These are phyloP conservation scores for Malassezia obtusa DNA, from an alignment of 1,284 basidiomycete genomes.

Conservation along the genomic window DNA sequence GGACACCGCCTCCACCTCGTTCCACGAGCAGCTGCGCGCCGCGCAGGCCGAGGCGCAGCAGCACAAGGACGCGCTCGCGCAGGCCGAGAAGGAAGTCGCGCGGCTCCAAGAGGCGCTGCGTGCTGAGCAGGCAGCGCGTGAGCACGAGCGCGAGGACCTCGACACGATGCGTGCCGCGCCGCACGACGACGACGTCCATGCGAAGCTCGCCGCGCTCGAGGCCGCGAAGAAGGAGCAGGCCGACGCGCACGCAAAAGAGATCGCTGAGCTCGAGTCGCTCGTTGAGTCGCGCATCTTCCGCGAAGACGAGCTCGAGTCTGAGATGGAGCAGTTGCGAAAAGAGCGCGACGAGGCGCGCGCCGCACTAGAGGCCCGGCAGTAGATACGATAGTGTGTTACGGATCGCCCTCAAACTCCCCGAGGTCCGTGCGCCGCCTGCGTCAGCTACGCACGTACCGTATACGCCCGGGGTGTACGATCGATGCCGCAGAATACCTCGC, in stretches of 20 bases:
- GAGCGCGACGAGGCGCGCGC: constrained; percentile 1
- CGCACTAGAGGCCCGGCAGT: neutral
- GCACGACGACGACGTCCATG: constrained; percentile 42
- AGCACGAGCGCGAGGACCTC: constrained; percentile 82
- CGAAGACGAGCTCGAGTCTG: constrained; percentile 33
- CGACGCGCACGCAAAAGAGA: constrained; percentile 28
- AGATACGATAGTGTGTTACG: neutral
- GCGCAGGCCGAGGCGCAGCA: constrained; percentile 50
- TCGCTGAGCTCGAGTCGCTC: constrained; percentile 35
- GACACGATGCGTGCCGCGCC: constrained; percentile 61
- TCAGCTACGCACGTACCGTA: neutral
- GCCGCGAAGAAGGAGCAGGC: constrained; percentile 34
- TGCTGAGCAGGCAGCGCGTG: constrained; percentile 77
- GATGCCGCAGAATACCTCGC: constrained; percentile 5
- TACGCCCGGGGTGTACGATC: constrained; percentile 3
- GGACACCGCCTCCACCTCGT: constrained; percentile 61
- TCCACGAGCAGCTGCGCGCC: constrained; percentile 58
- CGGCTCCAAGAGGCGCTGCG: constrained; percentile 67
- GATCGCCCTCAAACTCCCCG: constrained; percentile 11
- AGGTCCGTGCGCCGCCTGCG: constrained; percentile 9
- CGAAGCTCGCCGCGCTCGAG: constrained; percentile 38
- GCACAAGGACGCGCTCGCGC: constrained; percentile 52
- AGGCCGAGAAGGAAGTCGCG: constrained; percentile 13
- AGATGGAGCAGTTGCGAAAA: constrained; percentile 23
- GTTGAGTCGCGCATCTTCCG: constrained; percentile 39